These are phyloP conservation scores for Pterocarpus santalinus DNA, from an alignment of 306 rosid species.

Conservation along the genomic window DNA sequence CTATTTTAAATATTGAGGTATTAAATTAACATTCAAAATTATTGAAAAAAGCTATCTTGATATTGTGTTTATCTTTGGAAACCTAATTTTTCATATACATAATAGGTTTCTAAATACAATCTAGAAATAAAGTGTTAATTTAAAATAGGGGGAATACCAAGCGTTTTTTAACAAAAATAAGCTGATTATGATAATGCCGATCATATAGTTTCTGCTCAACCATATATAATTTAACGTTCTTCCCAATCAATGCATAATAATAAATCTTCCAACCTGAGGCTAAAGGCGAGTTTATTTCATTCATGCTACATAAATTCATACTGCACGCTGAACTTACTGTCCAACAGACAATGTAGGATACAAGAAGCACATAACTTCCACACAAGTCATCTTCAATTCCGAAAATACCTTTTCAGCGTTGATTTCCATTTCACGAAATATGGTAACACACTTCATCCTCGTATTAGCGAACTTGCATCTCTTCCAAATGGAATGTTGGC, in stretches of 20 bases:
- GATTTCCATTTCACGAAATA: conserved; percentile 1
- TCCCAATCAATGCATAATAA: neutral
- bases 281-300: neutral
- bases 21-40: too few species aligned
- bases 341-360: conserved; percentile 19
- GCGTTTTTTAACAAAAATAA: too few species aligned
- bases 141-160: too few species aligned
- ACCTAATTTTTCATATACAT: too few species aligned
- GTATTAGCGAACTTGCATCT: neutral
- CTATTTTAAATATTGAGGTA: too few species aligned
- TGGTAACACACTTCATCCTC: conserved; percentile 1
- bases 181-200: too few species aligned
- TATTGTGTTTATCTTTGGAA: too few species aligned
- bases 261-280: neutral
- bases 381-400: conserved; percentile 23
- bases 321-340: conserved; percentile 11
- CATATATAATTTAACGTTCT: neutral
- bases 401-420: conserved; percentile 21
- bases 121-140: too few species aligned
- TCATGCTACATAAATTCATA: neutral
- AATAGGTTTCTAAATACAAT: too few species aligned
- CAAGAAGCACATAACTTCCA: conserved; percentile 28
- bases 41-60: too few species aligned
- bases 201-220: neutral
- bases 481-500: neutral